Conservation (phyloP, 805 yeast genomes). For the Candida andamanensis region DNA sequence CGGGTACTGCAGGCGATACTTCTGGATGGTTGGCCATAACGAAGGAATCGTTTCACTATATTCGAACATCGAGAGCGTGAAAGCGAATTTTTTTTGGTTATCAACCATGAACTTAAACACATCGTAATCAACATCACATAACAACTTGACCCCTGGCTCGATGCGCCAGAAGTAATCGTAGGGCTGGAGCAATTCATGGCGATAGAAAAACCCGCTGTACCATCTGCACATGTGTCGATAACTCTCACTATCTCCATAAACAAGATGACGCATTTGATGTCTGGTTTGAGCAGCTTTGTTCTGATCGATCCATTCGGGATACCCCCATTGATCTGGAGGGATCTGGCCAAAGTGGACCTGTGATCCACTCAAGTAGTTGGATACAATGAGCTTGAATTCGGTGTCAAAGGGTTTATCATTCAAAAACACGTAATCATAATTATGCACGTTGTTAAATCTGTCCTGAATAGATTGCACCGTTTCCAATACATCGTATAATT, state of each 20-base stretch:
- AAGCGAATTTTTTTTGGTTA: conserved; percentile 58
- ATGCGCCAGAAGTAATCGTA: conserved; percentile 74
- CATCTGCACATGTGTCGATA: conserved; percentile 68
- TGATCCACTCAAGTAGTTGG: conserved; percentile 51
- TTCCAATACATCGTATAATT: conserved; percentile 50
- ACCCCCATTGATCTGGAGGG: conserved; percentile 61
- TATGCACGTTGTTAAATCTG: conserved; percentile 55
- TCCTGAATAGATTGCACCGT: conserved; percentile 62
- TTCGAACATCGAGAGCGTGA: conserved; percentile 62
- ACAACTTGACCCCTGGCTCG: conserved; percentile 60
- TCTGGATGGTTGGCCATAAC: conserved; percentile 54
- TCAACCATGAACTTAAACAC: conserved; percentile 55
- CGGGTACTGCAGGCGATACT: conserved; percentile 21
- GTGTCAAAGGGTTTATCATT: conserved; percentile 62
- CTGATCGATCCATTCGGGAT: conserved; percentile 60
- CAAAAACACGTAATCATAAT: conserved; percentile 77
- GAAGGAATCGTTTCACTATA: conserved; percentile 55
- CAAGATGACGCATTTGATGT: conserved; percentile 18
- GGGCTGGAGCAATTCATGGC: conserved; percentile 51
- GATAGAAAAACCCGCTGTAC: conserved; percentile 53
- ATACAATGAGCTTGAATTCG: conserved; percentile 47
- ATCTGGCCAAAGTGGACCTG: conserved; percentile 57
- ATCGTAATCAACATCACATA: conserved; percentile 60
- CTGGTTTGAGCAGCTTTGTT: conserved; percentile 14
- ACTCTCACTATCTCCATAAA: conserved; percentile 55